phyloP scores from a whole-genome alignment of 2,329 filamentous ascomycete genomes.

The Chrysoporthe austroafricana region DNA sequence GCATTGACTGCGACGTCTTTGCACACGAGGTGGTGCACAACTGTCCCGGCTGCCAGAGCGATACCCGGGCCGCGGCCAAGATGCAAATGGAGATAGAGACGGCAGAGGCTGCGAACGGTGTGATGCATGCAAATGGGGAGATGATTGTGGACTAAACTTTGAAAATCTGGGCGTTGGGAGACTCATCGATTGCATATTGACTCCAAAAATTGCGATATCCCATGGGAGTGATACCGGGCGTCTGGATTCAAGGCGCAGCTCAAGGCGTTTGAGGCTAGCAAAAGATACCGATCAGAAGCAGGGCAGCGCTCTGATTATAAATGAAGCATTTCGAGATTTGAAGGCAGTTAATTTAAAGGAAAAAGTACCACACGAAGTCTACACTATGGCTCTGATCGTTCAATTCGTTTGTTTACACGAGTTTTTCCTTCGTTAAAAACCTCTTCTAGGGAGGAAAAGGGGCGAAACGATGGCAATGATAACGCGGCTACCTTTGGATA shows the following conservation, averaged over 20 bases:
- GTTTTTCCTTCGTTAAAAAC: neutral
- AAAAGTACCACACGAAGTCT: neutral
- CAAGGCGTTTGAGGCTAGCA: conserved; percentile 7
- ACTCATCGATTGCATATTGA: neutral
- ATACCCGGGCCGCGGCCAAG: conserved; percentile 40
- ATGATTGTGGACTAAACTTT: conserved; percentile 49
- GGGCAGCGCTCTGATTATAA: neutral
- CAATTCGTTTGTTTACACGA: neutral
- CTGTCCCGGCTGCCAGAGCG: conserved; percentile 83
- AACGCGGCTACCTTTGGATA: too few species aligned
- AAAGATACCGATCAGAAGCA: neutral
- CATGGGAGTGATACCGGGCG: neutral
- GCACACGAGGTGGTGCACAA: conserved; percentile 94
- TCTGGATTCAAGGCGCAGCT: conserved; percentile 28
- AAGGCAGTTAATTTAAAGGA: neutral
- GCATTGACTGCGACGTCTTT: conserved; percentile 97
- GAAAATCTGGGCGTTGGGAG: conserved; percentile 1
- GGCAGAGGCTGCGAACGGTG: conserved; percentile 19
- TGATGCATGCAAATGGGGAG: conserved; percentile 42
- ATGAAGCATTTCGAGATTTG: neutral
- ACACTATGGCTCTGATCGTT: neutral
- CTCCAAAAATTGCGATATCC: neutral
- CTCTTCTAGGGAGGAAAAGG: neutral
- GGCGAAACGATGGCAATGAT: neutral
- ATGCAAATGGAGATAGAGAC: conserved; percentile 4